Evolutionary conservation across 1,139 yeast genomes (phyloP).

Genomic region (Kazachstania sp.): DNA sequence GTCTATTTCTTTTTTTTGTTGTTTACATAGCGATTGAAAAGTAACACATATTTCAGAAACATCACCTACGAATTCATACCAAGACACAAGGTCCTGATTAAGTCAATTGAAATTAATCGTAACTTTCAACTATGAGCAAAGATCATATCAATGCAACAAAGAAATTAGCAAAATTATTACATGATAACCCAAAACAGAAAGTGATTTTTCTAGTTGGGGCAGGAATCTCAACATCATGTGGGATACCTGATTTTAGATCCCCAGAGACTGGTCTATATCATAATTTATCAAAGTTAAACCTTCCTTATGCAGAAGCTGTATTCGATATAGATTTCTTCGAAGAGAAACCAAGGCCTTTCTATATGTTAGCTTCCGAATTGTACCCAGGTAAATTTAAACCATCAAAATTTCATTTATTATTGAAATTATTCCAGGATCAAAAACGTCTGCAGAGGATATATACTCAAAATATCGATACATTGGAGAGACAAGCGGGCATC

Average conservation of each 20-base stretch:
- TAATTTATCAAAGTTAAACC: slow-evolving; percentile 59
- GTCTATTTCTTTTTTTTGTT: no score
- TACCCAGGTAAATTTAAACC: slow-evolving; percentile 85
- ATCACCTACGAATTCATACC: no score
- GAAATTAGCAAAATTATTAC: slow-evolving; percentile 9
- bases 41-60: no score
- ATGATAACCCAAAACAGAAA: slow-evolving; percentile 23
- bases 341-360: slow-evolving; percentile 73
- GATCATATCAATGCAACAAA: background rate
- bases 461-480: slow-evolving; percentile 88
- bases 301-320: slow-evolving; percentile 93
- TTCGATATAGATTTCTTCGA: slow-evolving; percentile 79
- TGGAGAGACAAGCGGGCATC: slow-evolving; percentile 81
- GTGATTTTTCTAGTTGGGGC: slow-evolving; percentile 61
- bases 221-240: slow-evolving; percentile 86
- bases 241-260: slow-evolving; percentile 90
- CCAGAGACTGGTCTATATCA: slow-evolving; percentile 88
- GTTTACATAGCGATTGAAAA: no score
- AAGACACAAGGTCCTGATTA: no score
- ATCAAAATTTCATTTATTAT: slow-evolving; percentile 67
- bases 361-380: slow-evolving; percentile 71
- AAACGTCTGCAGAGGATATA: slow-evolving; percentile 58
- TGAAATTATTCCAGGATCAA: slow-evolving; percentile 58
- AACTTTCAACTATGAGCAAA: background rate
- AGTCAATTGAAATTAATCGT: background rate